Base-by-base conservation (phyloP, 306 rosid species). In the Mucuna pruriens region DNA sequence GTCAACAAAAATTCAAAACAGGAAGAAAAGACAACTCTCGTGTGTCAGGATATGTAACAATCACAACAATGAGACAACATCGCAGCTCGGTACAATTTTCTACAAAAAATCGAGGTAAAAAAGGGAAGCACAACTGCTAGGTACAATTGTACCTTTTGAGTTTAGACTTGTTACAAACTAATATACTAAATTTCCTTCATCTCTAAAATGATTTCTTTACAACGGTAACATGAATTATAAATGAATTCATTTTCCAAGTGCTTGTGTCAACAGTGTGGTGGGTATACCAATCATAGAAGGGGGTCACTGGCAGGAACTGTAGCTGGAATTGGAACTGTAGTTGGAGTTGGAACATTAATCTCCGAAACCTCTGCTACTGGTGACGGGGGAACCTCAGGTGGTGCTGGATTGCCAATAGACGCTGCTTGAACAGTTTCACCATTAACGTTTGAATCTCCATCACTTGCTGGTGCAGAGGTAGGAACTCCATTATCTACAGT, bases 391-490 rank as follows among this genome's bases (percentile, higher is more conserved):
- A 26, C 84, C 73, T 81, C 90, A 9, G 84, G 62, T 16, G 86
- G 71, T 51, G 87, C 64, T 11, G 82, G 75, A 74, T 82, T 77
- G 70, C 39, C 74, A 0, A 76, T 25, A 15, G 92, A 52, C 34
- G 54, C 34, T 84, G 67, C 89, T 69, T 78, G 69, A 64, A 66
- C 71, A 55, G 83, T 82, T 74, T 87, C 90, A 39, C 48, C 86
- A 4, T 74, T 62, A 65, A 45, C 80, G 76, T 26, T 82, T 39
- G 85, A 78, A 65, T 73, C 86, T 26, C 52, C 85, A 46, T 80
- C 84, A 83, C 76, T 88, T 52, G 38, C 89, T 34, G 90, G 48
- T 15, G 88, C 38, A 54, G 91, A 42, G 61, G 68, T 16, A 12
- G 88, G 81, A 83, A 26, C 77, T 40, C 39, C 61, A 44, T 72